A percentile compares a stretch with the other conserved stretches of the same genome.
Evolutionary conservation across 768 basidiomycete species (phyloP).

Genomic region (Clathrus columnatus): DNA sequence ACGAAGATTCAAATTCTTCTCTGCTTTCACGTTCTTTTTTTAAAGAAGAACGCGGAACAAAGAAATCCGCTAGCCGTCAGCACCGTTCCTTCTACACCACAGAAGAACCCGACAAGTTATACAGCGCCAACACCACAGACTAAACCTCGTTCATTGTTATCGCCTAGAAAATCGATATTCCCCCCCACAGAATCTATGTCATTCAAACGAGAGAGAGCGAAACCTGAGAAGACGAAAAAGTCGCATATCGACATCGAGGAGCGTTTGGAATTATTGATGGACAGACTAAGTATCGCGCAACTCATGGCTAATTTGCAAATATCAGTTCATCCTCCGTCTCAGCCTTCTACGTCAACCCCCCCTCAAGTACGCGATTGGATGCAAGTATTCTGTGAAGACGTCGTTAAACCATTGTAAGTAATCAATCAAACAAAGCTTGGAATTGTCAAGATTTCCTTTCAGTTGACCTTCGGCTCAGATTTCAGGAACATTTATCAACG

Average conservation of each 20-base stretch:
- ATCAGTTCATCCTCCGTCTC: background rate
- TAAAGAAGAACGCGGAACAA: conserved; percentile 19
- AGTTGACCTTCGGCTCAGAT: conserved; percentile 31
- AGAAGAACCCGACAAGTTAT: background rate
- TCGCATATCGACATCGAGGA: conserved; percentile 31
- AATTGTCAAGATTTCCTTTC: conserved; percentile 13
- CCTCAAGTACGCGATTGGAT: conserved; percentile 48
- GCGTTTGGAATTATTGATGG: conserved; percentile 66
- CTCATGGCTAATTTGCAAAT: conserved; percentile 35
- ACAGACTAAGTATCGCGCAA: conserved; percentile 74
- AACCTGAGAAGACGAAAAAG: conserved; percentile 12
- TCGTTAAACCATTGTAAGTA: conserved; percentile 42
- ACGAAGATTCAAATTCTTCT: conserved; percentile 70
- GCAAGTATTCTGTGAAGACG: conserved; percentile 58
- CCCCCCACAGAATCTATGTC: conserved; percentile 12
- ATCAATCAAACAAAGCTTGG: conserved; percentile 6
- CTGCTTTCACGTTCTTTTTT: conserved; percentile 53
- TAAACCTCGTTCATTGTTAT: conserved; percentile 18
- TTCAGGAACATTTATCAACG: conserved; percentile 43
- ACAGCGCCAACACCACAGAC: conserved; percentile 16
- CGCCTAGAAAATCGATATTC: conserved; percentile 9
- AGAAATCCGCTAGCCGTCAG: background rate
- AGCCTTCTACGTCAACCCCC: background rate
- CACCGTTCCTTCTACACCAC: background rate
- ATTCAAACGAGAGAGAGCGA: conserved; percentile 16